These are phyloP conservation scores for Suhomyces panamericanus DNA, from an alignment of 1,139 yeast genomes.

Conservation along the genomic window DNA sequence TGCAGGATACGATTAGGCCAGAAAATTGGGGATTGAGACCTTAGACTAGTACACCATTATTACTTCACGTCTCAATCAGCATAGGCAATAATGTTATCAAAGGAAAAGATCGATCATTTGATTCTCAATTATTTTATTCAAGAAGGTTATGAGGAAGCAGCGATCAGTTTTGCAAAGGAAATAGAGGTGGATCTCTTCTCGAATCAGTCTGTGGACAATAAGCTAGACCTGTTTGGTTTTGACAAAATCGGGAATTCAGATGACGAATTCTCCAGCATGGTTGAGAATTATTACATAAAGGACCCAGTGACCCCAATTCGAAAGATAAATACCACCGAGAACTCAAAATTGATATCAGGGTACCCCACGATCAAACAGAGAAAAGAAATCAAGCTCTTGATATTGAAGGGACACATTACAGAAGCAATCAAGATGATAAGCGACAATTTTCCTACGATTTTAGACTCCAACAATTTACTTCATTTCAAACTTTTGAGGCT, in stretches of 20 bases:
- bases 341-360: constrained; percentile 30
- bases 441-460: constrained; percentile 51
- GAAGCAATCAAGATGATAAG: constrained; percentile 49
- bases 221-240: constrained; percentile 7
- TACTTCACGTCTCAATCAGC: not conserved
- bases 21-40: no score
- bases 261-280: constrained; percentile 19
- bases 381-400: constrained; percentile 47
- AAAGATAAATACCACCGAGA: constrained; percentile 11
- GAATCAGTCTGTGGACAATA: constrained; percentile 1
- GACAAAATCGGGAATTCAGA: constrained; percentile 12
- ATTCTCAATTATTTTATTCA: constrained; percentile 56
- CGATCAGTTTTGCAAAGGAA: constrained; percentile 50
- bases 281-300: constrained; percentile 18
- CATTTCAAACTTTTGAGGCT: constrained; percentile 63
- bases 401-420: constrained; percentile 52
- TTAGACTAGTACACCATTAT: no score
- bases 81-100: constrained; percentile 16
- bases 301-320: not conserved
- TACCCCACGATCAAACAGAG: constrained; percentile 50
- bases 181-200: constrained; percentile 12
- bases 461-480: constrained; percentile 56
- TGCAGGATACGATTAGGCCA: no score
- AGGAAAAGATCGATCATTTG: constrained; percentile 43
- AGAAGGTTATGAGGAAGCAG: constrained; percentile 59